These are phyloP conservation scores for Excoecaria cochinchinensis DNA, from an alignment of 345 rosid species.

Conservation along the genomic window DNA sequence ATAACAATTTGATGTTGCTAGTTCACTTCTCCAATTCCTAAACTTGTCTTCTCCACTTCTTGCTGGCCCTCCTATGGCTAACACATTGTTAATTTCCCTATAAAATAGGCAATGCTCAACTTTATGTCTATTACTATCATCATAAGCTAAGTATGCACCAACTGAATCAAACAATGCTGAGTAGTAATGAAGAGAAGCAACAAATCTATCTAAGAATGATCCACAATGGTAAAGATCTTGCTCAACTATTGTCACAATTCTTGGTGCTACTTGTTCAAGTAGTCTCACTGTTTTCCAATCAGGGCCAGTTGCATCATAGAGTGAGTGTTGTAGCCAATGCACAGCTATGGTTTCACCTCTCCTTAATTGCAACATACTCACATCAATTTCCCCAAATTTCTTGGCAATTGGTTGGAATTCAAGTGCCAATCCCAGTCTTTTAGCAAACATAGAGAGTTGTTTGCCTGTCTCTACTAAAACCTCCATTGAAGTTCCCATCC, in stretches of 20 bases:
- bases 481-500: conserved; percentile 54
- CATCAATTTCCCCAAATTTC: conserved; percentile 55
- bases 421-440: conserved; percentile 54
- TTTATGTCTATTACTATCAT: conserved; percentile 42
- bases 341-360: conserved; percentile 54
- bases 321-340: conserved; percentile 67
- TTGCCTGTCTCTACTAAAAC: conserved; percentile 54
- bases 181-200: conserved; percentile 60
- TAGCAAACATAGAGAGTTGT: conserved; percentile 61
- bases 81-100: conserved; percentile 57
- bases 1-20: conserved; percentile 29
- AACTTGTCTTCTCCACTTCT: conserved; percentile 70
- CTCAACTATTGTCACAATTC: conserved; percentile 56
- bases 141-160: conserved; percentile 40
- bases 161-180: conserved; percentile 63
- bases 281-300: conserved; percentile 58
- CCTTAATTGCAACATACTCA: conserved; percentile 29
- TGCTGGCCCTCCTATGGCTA: conserved; percentile 67
- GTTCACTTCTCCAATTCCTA: conserved; percentile 52
- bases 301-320: conserved; percentile 58
- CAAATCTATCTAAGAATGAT: conserved; percentile 63
- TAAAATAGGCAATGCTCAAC: conserved; percentile 53
- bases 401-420: conserved; percentile 62
- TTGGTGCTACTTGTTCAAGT: conserved; percentile 44
- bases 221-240: conserved; percentile 57